Evolutionary conservation across 495 filamentous ascomycete species (phyloP).

Genomic region (Hyaloscypha variabilis): DNA sequence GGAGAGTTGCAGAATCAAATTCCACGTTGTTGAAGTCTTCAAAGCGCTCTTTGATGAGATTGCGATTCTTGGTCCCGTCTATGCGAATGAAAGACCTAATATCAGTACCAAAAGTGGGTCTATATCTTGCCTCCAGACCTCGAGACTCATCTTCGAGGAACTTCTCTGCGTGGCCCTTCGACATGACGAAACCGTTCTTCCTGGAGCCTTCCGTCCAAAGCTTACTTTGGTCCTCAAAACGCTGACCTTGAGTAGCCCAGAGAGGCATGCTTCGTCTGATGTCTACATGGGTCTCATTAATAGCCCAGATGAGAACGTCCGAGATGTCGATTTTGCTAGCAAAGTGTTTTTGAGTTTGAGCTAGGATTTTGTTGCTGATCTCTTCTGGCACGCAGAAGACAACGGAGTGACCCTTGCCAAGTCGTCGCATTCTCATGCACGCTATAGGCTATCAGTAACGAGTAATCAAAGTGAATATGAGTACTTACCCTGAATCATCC

Average conservation of each 20-base stretch:
- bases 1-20: slow-evolving; percentile 42
- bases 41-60: slow-evolving; percentile 43
- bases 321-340: slow-evolving; percentile 35
- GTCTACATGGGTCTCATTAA: slow-evolving; percentile 57
- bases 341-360: not conserved
- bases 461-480: slow-evolving; percentile 14
- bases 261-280: slow-evolving; percentile 51
- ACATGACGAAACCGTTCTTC: not conserved
- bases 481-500: slow-evolving; percentile 69
- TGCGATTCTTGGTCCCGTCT: not conserved
- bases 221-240: not conserved
- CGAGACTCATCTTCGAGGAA: slow-evolving; percentile 37
- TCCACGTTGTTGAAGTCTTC: slow-evolving; percentile 43
- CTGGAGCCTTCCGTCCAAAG: not conserved
- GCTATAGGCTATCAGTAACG: slow-evolving; percentile 43
- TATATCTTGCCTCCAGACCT: slow-evolving; percentile 30
- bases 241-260: slow-evolving; percentile 60
- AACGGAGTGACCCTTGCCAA: slow-evolving; percentile 64
- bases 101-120: not conserved
- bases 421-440: slow-evolving; percentile 67
- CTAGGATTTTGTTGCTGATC: slow-evolving; percentile 37
- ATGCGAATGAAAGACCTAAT: not conserved
- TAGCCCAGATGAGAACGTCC: slow-evolving; percentile 62
- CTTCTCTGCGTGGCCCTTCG: not conserved
- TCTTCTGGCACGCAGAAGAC: slow-evolving; percentile 58